phyloP scores from a whole-genome alignment of 1,139 yeast species.

The Yamadazyma epiphylla region DNA sequence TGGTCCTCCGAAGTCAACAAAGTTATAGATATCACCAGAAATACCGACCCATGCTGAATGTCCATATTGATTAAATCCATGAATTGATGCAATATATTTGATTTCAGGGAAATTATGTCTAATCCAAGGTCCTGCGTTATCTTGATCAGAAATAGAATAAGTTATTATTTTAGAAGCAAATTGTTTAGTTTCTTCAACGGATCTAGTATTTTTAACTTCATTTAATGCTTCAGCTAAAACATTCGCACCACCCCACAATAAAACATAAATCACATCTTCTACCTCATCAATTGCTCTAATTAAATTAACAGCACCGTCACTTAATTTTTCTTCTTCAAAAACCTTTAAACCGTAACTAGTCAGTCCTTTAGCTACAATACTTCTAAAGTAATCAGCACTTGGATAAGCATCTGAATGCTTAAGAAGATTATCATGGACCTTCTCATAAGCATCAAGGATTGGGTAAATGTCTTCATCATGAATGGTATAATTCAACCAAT shows the following conservation, averaged over 20 bases:
- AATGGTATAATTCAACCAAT: conserved; percentile 19
- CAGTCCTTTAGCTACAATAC: conserved; percentile 15
- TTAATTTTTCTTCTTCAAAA: conserved; percentile 9
- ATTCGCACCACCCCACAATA: conserved; percentile 23
- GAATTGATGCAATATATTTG: conserved; percentile 18
- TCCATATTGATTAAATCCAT: conserved; percentile 19
- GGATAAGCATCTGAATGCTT: conserved; percentile 18
- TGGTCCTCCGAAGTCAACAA: conserved; percentile 20
- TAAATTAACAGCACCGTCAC: conserved; percentile 17
- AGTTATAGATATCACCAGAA: conserved; percentile 16
- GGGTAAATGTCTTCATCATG: conserved; percentile 22
- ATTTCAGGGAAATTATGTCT: conserved; percentile 16
- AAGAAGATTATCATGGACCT: conserved; percentile 15
- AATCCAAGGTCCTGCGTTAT: conserved; percentile 23
- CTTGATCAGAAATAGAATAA: conserved; percentile 23
- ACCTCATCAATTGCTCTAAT: conserved; percentile 15
- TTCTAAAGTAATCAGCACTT: conserved; percentile 14
- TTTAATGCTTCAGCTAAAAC: conserved; percentile 21
- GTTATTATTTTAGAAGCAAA: conserved; percentile 14
- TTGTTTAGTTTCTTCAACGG: conserved; percentile 6
- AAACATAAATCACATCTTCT: conserved; percentile 13
- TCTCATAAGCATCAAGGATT: conserved; percentile 19
- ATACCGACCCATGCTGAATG: conserved; percentile 22
- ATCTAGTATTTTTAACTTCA: conserved; percentile 11
- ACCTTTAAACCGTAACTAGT: conserved; percentile 17